These are phyloP conservation scores for Talaromyces thailandensis DNA, from an alignment of 495 filamentous ascomycete genomes.

Conservation along the genomic window DNA sequence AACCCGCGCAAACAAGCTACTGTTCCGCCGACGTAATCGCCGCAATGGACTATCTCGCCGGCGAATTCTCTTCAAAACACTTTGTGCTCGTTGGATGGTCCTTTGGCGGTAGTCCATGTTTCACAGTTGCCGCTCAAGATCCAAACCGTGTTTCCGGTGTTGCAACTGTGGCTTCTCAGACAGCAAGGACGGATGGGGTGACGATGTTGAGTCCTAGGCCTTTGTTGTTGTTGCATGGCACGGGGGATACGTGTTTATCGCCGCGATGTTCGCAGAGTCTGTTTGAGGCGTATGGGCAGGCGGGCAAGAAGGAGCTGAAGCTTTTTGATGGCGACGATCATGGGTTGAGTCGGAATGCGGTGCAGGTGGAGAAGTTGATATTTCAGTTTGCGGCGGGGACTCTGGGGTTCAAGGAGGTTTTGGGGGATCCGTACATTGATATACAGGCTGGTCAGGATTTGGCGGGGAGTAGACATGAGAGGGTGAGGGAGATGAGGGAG, in stretches of 20 bases:
- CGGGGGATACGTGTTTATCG: slow-evolving; percentile 22
- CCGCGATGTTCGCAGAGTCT: slow-evolving; percentile 24
- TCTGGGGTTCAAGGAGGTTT: slow-evolving; percentile 15
- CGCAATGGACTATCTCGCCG: slow-evolving; percentile 26
- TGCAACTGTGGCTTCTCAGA: slow-evolving; percentile 39
- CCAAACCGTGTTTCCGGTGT: slow-evolving; percentile 23
- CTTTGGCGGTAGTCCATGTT: slow-evolving; percentile 33
- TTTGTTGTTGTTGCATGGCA: slow-evolving; percentile 30
- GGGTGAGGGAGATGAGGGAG: slow-evolving; percentile 20
- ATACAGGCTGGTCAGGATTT: slow-evolving; percentile 23
- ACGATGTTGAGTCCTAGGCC: slow-evolving; percentile 43
- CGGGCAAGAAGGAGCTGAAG: slow-evolving; percentile 23
- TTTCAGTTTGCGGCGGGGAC: slow-evolving; percentile 22
- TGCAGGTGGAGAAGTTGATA: slow-evolving; percentile 23
- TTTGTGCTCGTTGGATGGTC: slow-evolving; percentile 39
- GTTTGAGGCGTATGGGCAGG: slow-evolving; percentile 25
- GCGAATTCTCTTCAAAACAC: slow-evolving; percentile 18
- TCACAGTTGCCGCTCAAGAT: slow-evolving; percentile 23
- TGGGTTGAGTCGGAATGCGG: slow-evolving; percentile 24
- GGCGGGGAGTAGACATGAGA: slow-evolving; percentile 22
- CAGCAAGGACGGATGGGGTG: slow-evolving; percentile 79
- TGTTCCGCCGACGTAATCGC: slow-evolving; percentile 28
- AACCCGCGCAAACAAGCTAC: slow-evolving; percentile 20
- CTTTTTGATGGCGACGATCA: slow-evolving; percentile 36
- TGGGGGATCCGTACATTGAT: slow-evolving; percentile 18